A percentile compares a stretch with the other conserved stretches of the same genome.
phyloP scores from a whole-genome alignment of 1,284 basidiomycete species.

The Puccinia hordei region DNA sequence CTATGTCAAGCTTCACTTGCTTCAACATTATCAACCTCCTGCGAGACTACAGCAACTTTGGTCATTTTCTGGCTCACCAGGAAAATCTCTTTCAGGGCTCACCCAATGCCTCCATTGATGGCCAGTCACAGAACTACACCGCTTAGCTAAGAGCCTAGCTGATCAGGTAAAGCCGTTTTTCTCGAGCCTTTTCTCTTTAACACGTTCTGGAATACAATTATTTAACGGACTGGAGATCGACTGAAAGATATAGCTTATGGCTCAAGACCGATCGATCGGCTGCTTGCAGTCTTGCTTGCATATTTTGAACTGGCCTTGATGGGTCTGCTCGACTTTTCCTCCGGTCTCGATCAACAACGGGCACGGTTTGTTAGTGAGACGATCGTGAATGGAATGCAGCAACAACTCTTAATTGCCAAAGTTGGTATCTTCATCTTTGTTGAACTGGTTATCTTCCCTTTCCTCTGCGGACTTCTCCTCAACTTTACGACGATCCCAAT shows the following conservation, averaged over 20 bases:
- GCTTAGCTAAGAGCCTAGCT: background rate
- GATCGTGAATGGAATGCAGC: slow-evolving; percentile 44
- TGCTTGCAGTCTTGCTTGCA: slow-evolving; percentile 40
- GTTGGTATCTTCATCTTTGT: slow-evolving; percentile 83
- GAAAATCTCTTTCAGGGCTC: slow-evolving; percentile 2
- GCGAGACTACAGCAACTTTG: background rate
- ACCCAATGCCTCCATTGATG: slow-evolving; percentile 19
- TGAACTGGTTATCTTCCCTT: slow-evolving; percentile 84
- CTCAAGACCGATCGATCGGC: slow-evolving; percentile 46
- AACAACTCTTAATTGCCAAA: slow-evolving; percentile 60
- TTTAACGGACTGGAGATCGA: slow-evolving; percentile 12
- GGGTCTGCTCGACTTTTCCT: slow-evolving; percentile 44
- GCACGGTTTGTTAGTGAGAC: slow-evolving; percentile 49
- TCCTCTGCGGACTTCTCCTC: slow-evolving; percentile 82
- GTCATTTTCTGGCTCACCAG: background rate
- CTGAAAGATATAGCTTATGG: slow-evolving; percentile 45
- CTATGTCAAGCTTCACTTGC: slow-evolving; percentile 25
- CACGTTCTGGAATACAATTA: slow-evolving; percentile 27
- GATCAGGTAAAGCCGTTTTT: background rate
- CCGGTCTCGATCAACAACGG: slow-evolving; percentile 48
- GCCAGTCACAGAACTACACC: slow-evolving; percentile 9
- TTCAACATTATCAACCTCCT: background rate
- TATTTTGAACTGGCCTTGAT: slow-evolving; percentile 44
- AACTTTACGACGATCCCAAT: slow-evolving; percentile 81
- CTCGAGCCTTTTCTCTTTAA: background rate